phyloP scores from a whole-genome alignment of 305 asterid genomes.

The Fraxinus baroniana region DNA sequence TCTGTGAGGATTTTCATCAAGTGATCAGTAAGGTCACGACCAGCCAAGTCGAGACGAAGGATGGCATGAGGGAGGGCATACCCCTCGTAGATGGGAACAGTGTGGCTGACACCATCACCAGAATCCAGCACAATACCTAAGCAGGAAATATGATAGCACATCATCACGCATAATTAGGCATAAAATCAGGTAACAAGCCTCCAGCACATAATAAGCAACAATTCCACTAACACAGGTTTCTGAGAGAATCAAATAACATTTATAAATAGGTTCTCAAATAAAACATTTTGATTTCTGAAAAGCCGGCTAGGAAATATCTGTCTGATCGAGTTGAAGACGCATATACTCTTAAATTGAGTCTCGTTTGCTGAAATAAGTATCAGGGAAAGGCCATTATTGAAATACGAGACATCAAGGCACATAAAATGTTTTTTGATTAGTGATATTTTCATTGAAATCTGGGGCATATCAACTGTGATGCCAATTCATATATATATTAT shows the following conservation, averaged over 20 bases:
- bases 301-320: not conserved
- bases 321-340: not conserved
- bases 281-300: not conserved
- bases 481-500: not conserved
- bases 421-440: not conserved
- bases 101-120: slow-evolving; percentile 52
- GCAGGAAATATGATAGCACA: slow-evolving; percentile 18
- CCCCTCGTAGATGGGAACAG: slow-evolving; percentile 53
- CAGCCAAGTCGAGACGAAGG: slow-evolving; percentile 55
- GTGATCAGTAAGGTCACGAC: slow-evolving; percentile 50
- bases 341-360: not conserved
- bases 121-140: slow-evolving; percentile 51
- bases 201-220: not conserved
- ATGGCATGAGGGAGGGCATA: slow-evolving; percentile 53
- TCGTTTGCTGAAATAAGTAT: not conserved
- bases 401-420: not conserved
- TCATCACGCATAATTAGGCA: not conserved
- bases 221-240: not conserved
- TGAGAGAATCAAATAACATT: not conserved
- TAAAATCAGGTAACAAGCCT: not conserved
- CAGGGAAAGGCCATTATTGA: not conserved
- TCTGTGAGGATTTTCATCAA: slow-evolving; percentile 49
- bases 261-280: not conserved
- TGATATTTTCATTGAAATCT: not conserved
- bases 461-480: not conserved